Conservation (phyloP, 306 rosid species). For the Abrus pulchellus region DNA sequence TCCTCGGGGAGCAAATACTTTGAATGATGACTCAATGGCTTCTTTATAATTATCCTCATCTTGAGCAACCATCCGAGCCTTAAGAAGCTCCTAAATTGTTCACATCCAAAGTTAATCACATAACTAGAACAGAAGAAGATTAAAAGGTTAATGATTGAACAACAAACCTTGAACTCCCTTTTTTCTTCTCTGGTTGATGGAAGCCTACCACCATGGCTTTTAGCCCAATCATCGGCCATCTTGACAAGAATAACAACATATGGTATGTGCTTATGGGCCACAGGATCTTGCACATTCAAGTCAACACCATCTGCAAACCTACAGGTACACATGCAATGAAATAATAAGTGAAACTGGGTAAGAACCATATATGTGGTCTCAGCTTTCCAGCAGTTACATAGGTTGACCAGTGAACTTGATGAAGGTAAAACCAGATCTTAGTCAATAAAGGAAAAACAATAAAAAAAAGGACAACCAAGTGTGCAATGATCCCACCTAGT, state of each 20-base stretch:
- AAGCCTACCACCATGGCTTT: slow-evolving; percentile 77
- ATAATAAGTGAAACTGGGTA: slow-evolving; percentile 38
- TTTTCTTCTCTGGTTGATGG: slow-evolving; percentile 93
- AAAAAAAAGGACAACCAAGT: neutral
- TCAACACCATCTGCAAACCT: slow-evolving; percentile 87
- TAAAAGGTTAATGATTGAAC: slow-evolving; percentile 39
- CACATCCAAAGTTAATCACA: slow-evolving; percentile 45
- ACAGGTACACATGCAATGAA: slow-evolving; percentile 45
- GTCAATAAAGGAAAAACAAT: neutral
- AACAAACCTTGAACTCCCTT: slow-evolving; percentile 88
- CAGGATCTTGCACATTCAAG: slow-evolving; percentile 78
- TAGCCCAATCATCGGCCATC: slow-evolving; percentile 90
- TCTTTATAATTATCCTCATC: slow-evolving; percentile 98
- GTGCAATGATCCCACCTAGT: neutral
- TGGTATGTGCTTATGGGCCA: slow-evolving; percentile 87
- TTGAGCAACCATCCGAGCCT: slow-evolving; percentile 71
- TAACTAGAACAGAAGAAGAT: slow-evolving; percentile 37
- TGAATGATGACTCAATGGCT: slow-evolving; percentile 92
- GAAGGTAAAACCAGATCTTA: slow-evolving; percentile 36
- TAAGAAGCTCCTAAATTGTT: slow-evolving; percentile 78
- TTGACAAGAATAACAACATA: slow-evolving; percentile 92
- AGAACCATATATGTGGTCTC: slow-evolving; percentile 28
- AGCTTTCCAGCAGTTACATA: slow-evolving; percentile 24
- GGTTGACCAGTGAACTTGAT: slow-evolving; percentile 24
- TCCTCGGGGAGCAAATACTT: slow-evolving; percentile 92